These are phyloP conservation scores for Trypanosoma rangeli DNA, from an alignment of 208 protist species.

Conservation along the genomic window DNA sequence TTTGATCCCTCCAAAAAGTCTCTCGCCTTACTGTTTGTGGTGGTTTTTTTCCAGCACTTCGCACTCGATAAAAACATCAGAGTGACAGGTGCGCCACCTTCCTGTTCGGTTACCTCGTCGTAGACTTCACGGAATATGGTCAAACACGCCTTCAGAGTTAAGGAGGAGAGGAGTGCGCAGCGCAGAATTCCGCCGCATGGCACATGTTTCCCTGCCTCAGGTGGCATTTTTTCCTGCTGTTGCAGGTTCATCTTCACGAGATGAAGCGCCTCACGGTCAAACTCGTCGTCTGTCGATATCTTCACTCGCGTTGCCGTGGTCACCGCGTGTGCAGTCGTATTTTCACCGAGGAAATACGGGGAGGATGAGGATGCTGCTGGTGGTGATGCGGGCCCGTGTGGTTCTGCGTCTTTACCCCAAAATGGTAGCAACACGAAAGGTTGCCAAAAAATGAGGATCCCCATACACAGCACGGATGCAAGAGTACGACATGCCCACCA, in stretches of 20 bases:
- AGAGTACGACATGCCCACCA: not conserved
- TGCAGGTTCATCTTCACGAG: constrained; percentile 1
- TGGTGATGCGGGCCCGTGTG: not conserved
- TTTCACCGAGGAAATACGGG: not conserved
- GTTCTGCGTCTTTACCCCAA: not conserved
- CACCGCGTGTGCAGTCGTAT: not conserved
- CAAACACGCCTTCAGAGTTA: not conserved
- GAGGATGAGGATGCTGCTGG: not conserved
- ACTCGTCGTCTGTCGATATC: not conserved
- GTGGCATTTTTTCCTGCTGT: not conserved
- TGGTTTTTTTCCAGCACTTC: not conserved
- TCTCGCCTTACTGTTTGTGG: not conserved
- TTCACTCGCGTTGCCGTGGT: too few relatives aligned
- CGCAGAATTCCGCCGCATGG: not conserved
- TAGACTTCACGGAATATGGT: not conserved
- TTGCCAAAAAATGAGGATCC: not conserved
- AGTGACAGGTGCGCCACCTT: not conserved
- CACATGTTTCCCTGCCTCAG: not conserved
- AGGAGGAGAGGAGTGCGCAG: constrained; percentile 9
- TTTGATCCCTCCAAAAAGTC: constrained; percentile 6
- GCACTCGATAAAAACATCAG: not conserved
- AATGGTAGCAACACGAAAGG: not conserved
- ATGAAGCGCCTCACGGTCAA: not conserved
- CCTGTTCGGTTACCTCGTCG: not conserved
- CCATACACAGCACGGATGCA: not conserved